Evolutionary conservation across 2,329 filamentous ascomycete species (phyloP), one percentile per base, ranked within the genome.

Genomic region (Mycosphaerelloides madeirae): DNA sequence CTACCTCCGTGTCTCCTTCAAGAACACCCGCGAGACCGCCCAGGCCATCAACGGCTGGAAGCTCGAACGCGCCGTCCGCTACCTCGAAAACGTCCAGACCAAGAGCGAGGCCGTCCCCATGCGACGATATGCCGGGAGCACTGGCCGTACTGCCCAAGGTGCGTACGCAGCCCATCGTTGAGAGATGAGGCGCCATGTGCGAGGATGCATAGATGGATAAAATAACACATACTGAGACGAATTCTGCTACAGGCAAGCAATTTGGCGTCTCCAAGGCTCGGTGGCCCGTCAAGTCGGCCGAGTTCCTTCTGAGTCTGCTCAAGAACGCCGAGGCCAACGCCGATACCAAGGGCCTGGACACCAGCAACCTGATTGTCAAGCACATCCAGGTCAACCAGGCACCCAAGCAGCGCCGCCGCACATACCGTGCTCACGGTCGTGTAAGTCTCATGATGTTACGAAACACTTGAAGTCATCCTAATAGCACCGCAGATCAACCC

Each of bases 301-400:
- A 96, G 80, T 95, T 95, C 81, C 82, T 98, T 57, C 84, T 96
- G 74, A 87, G 85, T 70, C 88, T 98, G 66, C 87, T 98, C 66
- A 93, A 90, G 83, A 95, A 95, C 77, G 89, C 89, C 62, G 89
- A 95, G 80, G 84, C 89, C 78, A 95, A 95, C 76, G 89, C 89
- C 71, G 90, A 95, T 66, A 86, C 87, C 74, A 95, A 95, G 82
- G 89, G 90, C 67, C 87, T 95, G 68, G 89, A 98, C 77, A 97
- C 90, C 70, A 84, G 84, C 77, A 94, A 94, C 81, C 80, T 98
- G 70, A 77, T 97, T 71, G 87, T 98, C 78, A 96, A 96, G 87
- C 94, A 96, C 86, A 98, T 98, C 78, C 93, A 98, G 81, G 93
- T 98, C 82, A 98, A 98, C 87, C 93, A 98, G 82, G 94, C 93